Percentiles rank a stretch among this genome's conserved stretches.
Evolutionary conservation across 371 early-diverging fungal genomes (phyloP).

Genomic region (Dichotomocladium elegans): DNA sequence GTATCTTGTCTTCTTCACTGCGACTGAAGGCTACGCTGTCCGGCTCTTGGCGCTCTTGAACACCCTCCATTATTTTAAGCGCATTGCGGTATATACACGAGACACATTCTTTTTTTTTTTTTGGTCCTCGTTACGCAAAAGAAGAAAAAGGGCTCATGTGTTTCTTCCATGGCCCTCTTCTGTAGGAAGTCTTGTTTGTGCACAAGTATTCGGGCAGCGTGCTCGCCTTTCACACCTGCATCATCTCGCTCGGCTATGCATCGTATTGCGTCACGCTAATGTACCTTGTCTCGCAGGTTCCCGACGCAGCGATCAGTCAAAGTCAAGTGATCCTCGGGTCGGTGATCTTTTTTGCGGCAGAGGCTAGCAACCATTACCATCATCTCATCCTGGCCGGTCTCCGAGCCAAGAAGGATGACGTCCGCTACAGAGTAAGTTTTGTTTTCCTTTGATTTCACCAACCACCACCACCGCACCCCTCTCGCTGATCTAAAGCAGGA

Average conservation of each 20-base stretch:
- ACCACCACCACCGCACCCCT: no score
- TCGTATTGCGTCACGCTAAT: constrained; percentile 4
- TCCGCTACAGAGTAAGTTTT: constrained; percentile 20
- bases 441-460: background rate
- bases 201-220: constrained; percentile 34
- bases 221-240: constrained; percentile 6
- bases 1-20: background rate
- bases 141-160: background rate
- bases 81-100: constrained; percentile 20
- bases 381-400: constrained; percentile 26
- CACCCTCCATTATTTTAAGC: constrained; percentile 26
- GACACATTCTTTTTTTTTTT: background rate
- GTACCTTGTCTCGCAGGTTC: constrained; percentile 12
- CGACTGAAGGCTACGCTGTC: background rate
- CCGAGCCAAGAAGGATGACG: constrained; percentile 14
- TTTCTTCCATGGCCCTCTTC: background rate
- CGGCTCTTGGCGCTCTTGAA: constrained; percentile 3
- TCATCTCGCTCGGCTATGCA: constrained; percentile 23
- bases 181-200: constrained; percentile 30
- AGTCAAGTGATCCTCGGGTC: constrained; percentile 7
- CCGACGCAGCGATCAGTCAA: background rate
- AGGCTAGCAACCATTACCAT: constrained; percentile 28
- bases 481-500: no score
- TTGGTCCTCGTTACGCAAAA: background rate
- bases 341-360: constrained; percentile 21